phyloP scores from a whole-genome alignment of 192 early-diverging fungal genomes.

The Phycomyces blakesleeanus region DNA sequence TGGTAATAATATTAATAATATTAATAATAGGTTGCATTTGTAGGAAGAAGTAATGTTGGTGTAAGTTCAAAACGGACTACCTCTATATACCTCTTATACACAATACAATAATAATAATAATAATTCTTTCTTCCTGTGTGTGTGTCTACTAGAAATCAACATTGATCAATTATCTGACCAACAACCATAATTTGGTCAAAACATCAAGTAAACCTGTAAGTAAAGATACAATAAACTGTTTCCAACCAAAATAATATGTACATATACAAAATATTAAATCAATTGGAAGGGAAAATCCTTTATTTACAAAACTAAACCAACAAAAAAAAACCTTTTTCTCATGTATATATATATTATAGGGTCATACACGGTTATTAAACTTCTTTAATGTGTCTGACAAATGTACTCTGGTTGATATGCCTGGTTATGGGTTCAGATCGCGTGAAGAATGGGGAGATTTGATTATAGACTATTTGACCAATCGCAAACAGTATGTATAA shows the following conservation, averaged over 20 bases:
- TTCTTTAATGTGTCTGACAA: constrained; percentile 47
- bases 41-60: constrained; percentile 55
- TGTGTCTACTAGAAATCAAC: constrained; percentile 43
- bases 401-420: constrained; percentile 51
- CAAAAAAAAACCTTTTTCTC: background rate
- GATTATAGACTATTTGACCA: constrained; percentile 40
- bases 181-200: constrained; percentile 46
- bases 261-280: too few species aligned
- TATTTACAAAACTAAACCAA: too few species aligned
- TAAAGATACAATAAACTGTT: background rate
- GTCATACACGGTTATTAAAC: constrained; percentile 51
- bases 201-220: constrained; percentile 53
- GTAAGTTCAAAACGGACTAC: constrained; percentile 13
- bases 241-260: too few species aligned
- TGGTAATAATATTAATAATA: background rate
- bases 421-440: constrained; percentile 51
- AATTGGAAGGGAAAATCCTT: too few species aligned
- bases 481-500: constrained; percentile 41
- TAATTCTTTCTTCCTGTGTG: too few species aligned
- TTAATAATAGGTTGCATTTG: constrained; percentile 43
- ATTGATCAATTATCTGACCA: constrained; percentile 47
- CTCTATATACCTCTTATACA: too few species aligned
- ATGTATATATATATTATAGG: constrained; percentile 31
- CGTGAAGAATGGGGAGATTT: constrained; percentile 52
- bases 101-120: too few species aligned